Conservation (phyloP, 2,329 filamentous ascomycete genomes). For the Phyllosticta capitalensis region DNA sequence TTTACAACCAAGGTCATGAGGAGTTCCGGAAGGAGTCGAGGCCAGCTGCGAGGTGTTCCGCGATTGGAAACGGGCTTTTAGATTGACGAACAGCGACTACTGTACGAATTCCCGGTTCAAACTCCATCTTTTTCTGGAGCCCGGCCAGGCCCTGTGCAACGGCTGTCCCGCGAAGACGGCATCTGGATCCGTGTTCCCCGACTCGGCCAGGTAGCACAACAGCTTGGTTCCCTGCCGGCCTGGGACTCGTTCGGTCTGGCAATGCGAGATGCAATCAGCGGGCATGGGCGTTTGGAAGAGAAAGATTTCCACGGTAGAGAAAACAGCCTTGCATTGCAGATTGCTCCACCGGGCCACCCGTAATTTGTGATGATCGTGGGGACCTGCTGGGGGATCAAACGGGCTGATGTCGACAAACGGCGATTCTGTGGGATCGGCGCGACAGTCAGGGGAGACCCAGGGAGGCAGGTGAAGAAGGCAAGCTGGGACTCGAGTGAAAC, state of each 20-base stretch:
- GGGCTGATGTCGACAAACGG: not conserved
- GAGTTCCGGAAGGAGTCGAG: not conserved
- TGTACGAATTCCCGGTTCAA: not conserved
- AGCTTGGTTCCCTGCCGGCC: not conserved
- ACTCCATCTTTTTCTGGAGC: not conserved
- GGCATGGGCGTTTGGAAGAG: not conserved
- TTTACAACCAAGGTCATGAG: not conserved
- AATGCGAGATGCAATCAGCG: not conserved
- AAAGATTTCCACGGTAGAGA: not conserved
- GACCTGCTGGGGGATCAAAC: not conserved
- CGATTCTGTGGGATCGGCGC: not conserved
- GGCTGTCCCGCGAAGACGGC: not conserved
- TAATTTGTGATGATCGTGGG: not conserved
- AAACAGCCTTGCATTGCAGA: not conserved
- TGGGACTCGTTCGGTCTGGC: not conserved
- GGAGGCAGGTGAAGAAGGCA: not conserved
- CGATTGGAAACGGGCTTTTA: not conserved
- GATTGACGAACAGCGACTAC: not conserved
- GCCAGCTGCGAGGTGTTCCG: not conserved
- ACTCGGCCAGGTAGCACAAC: not conserved
- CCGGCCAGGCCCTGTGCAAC: not conserved
- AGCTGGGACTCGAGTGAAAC: not conserved
- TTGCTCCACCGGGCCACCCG: not conserved
- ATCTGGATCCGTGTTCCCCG: not conserved
- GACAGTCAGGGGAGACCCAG: not conserved